These are phyloP conservation scores for Monosporascus sp. DNA, from an alignment of 2,329 filamentous ascomycete species.

Conservation along the genomic window DNA sequence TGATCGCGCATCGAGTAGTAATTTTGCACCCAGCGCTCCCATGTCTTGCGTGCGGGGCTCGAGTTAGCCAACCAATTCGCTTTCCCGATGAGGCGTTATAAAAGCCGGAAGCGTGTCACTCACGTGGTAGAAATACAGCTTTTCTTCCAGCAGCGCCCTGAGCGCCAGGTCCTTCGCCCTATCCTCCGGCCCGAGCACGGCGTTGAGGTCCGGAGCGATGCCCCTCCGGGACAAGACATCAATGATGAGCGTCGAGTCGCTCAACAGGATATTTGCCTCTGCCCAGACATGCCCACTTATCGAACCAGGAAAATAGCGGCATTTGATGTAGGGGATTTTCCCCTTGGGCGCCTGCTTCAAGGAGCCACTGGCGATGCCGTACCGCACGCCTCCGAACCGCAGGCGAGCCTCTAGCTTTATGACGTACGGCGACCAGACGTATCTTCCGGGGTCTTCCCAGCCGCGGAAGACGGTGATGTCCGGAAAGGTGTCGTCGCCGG, in stretches of 20 bases:
- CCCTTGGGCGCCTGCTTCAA: constrained; percentile 43
- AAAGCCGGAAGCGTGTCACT: constrained; percentile 2
- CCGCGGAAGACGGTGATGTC: constrained; percentile 46
- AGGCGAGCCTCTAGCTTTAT: constrained; percentile 58
- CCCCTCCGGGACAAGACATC: constrained; percentile 36
- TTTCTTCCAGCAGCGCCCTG: constrained; percentile 54
- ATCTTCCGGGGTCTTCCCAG: constrained; percentile 31
- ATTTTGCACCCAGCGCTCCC: constrained; percentile 55
- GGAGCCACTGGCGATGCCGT: constrained; percentile 41
- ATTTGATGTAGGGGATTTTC: constrained; percentile 55
- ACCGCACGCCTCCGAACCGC: constrained; percentile 45
- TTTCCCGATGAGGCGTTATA: not conserved
- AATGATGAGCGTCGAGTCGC: constrained; percentile 53
- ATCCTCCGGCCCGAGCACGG: constrained; percentile 29
- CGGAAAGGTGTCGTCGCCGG: not conserved
- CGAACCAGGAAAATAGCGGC: constrained; percentile 10
- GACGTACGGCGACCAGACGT: constrained; percentile 59
- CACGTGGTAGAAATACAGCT: constrained; percentile 52
- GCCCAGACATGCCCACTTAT: not conserved
- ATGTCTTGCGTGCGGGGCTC: constrained; percentile 21
- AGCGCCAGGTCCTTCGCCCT: constrained; percentile 47
- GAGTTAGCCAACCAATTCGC: not conserved
- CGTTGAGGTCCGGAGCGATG: constrained; percentile 44
- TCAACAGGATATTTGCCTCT: constrained; percentile 25
- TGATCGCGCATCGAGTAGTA: constrained; percentile 53